phyloP scores from a whole-genome alignment of 2,329 filamentous ascomycete species.

The Lasiodiplodia sp. region DNA sequence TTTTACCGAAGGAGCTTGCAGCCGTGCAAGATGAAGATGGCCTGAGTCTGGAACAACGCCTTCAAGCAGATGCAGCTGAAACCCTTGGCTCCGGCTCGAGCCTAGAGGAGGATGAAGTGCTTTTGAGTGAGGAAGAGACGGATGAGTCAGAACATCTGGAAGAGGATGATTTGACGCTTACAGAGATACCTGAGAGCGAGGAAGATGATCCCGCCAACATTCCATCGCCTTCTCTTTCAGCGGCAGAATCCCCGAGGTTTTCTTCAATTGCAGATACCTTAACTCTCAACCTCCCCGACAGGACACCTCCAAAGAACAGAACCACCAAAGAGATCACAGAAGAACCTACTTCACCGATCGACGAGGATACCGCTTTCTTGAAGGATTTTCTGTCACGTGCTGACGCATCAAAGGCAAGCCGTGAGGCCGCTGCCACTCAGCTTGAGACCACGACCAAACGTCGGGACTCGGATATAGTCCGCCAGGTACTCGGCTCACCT shows the following conservation, averaged over 20 bases:
- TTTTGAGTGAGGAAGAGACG: neutral
- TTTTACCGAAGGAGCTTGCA: neutral
- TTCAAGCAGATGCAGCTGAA: slow-evolving; percentile 3
- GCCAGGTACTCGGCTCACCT: slow-evolving; percentile 56
- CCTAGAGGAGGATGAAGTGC: slow-evolving; percentile 9
- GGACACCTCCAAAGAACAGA: slow-evolving; percentile 4
- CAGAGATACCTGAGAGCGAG: slow-evolving; percentile 10
- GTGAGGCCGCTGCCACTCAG: slow-evolving; percentile 44
- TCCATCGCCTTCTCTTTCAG: slow-evolving; percentile 28
- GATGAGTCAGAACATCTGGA: slow-evolving; percentile 18
- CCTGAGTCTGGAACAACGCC: neutral
- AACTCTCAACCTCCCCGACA: slow-evolving; percentile 25
- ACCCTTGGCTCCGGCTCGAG: neutral
- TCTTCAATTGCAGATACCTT: slow-evolving; percentile 29
- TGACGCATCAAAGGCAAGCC: slow-evolving; percentile 54
- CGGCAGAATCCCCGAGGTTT: slow-evolving; percentile 25
- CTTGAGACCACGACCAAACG: slow-evolving; percentile 55
- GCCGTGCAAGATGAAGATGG: neutral
- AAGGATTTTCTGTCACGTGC: slow-evolving; percentile 59
- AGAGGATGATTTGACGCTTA: slow-evolving; percentile 7
- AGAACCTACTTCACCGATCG: slow-evolving; percentile 38
- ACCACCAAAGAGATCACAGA: slow-evolving; percentile 7
- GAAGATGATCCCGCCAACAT: slow-evolving; percentile 5
- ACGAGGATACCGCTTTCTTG: slow-evolving; percentile 58
- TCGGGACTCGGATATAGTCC: slow-evolving; percentile 56